Evolutionary conservation across 371 early-diverging fungal species (phyloP).

Genomic region (Mucor piriformis): DNA sequence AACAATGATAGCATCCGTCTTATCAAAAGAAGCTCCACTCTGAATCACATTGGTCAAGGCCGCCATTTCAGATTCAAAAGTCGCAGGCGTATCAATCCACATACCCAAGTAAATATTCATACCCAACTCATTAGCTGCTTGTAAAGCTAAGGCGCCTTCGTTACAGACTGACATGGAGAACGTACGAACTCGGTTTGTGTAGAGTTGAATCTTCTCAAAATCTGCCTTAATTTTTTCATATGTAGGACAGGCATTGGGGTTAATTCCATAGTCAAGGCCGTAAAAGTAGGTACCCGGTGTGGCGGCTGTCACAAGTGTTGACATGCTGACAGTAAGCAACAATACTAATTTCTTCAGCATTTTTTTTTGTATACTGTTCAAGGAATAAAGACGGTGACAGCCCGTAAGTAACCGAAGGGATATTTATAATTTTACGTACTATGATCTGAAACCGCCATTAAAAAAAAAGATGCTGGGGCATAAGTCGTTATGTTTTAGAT

Average conservation of each 20-base stretch:
- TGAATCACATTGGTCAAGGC: conserved; percentile 48
- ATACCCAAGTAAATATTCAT: conserved; percentile 64
- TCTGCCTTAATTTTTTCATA: conserved; percentile 52
- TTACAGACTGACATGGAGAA: conserved; percentile 59
- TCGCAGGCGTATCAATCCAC: conserved; percentile 61
- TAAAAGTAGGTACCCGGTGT: conserved; percentile 33
- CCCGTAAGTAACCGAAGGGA: too few species aligned
- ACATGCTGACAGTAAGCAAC: background rate
- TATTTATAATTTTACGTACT: too few species aligned
- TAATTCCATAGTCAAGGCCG: conserved; percentile 63
- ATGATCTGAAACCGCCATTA: too few species aligned
- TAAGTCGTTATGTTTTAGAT: too few species aligned
- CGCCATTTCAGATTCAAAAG: conserved; percentile 50
- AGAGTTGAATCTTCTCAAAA: conserved; percentile 44
- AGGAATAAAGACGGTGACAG: too few species aligned
- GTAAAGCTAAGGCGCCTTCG: conserved; percentile 60
- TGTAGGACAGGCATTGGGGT: conserved; percentile 55
- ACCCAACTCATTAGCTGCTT: conserved; percentile 58
- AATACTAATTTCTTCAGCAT: conserved; percentile 1
- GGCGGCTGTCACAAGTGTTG: background rate
- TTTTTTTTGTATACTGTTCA: background rate
- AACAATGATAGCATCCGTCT: conserved; percentile 58
- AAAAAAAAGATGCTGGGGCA: too few species aligned
- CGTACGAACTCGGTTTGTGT: conserved; percentile 60
- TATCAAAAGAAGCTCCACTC: conserved; percentile 17